A percentile compares a stretch with the other conserved stretches of the same genome.
phyloP scores from a whole-genome alignment of 257 asterid genomes.

The Paulownia fortunei region DNA sequence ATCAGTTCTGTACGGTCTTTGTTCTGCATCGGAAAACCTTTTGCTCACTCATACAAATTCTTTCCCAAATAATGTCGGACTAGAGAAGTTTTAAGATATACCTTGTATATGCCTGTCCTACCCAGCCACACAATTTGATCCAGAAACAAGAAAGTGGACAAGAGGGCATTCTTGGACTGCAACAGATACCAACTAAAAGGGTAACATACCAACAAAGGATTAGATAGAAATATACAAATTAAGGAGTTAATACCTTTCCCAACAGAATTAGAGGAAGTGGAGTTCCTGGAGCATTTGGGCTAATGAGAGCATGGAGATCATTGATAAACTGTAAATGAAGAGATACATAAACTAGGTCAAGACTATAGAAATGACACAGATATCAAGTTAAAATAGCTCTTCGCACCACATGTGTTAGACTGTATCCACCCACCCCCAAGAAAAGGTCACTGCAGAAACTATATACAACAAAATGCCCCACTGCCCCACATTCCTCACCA shows the following conservation, averaged over 20 bases:
- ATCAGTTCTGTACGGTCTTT: conserved; percentile 79
- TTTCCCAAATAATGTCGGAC: not conserved
- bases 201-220: conserved; percentile 25
- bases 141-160: conserved; percentile 93
- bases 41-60: conserved; percentile 6
- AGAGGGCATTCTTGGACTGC: conserved; percentile 96
- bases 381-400: not conserved
- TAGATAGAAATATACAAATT: not conserved
- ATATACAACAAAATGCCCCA: not conserved
- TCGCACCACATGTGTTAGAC: not conserved
- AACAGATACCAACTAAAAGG: conserved; percentile 24
- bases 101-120: conserved; percentile 95
- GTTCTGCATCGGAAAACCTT: conserved; percentile 54
- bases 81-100: conserved; percentile 22
- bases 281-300: conserved; percentile 88
- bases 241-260: conserved; percentile 74
- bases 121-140: conserved; percentile 98
- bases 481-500: not conserved
- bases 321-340: conserved; percentile 73
- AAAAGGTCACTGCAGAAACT: not conserved
- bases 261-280: conserved; percentile 83
- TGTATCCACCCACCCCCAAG: not conserved
- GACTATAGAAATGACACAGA: conserved; percentile 16
- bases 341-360: conserved; percentile 28
- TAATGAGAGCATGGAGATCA: conserved; percentile 87